Base-by-base conservation (phyloP, 2,329 filamentous ascomycete species). In the Lasiodiplodia sp. region DNA sequence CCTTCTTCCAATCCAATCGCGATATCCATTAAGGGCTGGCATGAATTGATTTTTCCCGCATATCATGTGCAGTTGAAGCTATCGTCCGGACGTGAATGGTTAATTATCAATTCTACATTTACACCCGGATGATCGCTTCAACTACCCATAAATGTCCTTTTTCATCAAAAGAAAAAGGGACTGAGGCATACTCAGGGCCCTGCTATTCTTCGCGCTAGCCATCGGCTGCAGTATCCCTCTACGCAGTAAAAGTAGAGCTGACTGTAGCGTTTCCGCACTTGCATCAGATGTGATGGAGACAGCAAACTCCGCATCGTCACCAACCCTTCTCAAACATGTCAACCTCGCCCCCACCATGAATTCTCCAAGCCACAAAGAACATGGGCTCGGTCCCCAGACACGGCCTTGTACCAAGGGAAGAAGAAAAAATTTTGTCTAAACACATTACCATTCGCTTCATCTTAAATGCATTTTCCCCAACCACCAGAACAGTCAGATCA, bases 371-470 rank as follows among this genome's bases (percentile, higher is more conserved):
- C 11, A 18, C n/a, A 18, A 47, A 4, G 4, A 1, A 18, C 18
- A 47, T 18, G 18, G 44, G 10, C n/a, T 21, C 44, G n/a, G n/a
- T 47, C 8, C n/a, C 44, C n/a, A 21, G 8, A n/a, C 16, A 47
- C 21, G 18, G 18, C 44, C 14, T 47, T 8, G 51, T 53, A 23
- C 51, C 51, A 4, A 16, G 14, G 14, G 25, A n/a, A 21, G 21
- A 47, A n/a, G 18, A 38, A 8, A 23, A 40, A 47, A 47, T 11
- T 4, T 40, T 23, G 47, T 52, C 28, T 25, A 37, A 66, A 47
- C 63, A 66, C 63, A 66, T 47, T 66, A 66, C 55, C 63, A 47
- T 66, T 34, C 38, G 28, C 25, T 56, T 66, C 63, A 44, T 56
- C 52, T 28, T 52, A 40, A 38, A 37, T 12, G 31, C 31, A 34